phyloP scores from a whole-genome alignment of 2,329 filamentous ascomycete genomes.

The Lachnellula subtilissima region DNA sequence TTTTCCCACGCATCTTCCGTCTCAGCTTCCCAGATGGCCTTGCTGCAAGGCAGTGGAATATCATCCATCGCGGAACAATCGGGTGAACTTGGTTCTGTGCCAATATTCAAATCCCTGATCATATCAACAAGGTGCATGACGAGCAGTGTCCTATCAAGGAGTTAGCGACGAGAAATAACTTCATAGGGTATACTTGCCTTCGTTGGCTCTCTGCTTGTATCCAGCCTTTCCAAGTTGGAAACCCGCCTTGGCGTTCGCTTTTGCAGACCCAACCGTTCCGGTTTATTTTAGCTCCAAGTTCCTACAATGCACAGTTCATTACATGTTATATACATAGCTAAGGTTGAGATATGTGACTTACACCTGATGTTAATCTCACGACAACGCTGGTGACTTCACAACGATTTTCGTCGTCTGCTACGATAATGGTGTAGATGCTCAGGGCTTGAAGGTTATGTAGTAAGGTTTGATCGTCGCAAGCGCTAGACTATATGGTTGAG shows the following conservation, averaged over 20 bases:
- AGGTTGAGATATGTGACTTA: background rate
- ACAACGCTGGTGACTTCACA: slow-evolving; percentile 4
- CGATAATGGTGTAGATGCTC: slow-evolving; percentile 11
- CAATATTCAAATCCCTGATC: slow-evolving; percentile 11
- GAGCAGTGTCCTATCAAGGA: slow-evolving; percentile 9
- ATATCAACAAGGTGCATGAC: slow-evolving; percentile 9
- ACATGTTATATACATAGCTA: background rate
- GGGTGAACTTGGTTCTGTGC: background rate
- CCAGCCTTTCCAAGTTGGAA: slow-evolving; percentile 12
- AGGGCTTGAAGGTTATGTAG: slow-evolving; percentile 13
- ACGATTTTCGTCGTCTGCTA: slow-evolving; percentile 10
- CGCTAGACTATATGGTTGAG: slow-evolving; percentile 6
- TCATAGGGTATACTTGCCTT: slow-evolving; percentile 3
- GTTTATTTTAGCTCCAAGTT: slow-evolving; percentile 5
- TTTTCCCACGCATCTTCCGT: slow-evolving; percentile 9
- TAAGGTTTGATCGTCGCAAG: slow-evolving; percentile 7
- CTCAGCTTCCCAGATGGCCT: slow-evolving; percentile 12
- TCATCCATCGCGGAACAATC: slow-evolving; percentile 3
- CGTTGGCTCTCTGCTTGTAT: slow-evolving; percentile 9
- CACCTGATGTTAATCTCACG: slow-evolving; percentile 8
- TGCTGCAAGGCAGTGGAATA: slow-evolving; percentile 8
- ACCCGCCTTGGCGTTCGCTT: slow-evolving; percentile 1
- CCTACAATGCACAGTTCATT: background rate
- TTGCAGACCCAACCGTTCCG: background rate
- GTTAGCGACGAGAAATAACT: background rate